These are phyloP conservation scores for Cubamyces lactineus DNA, from an alignment of 768 basidiomycete genomes.

Conservation along the genomic window DNA sequence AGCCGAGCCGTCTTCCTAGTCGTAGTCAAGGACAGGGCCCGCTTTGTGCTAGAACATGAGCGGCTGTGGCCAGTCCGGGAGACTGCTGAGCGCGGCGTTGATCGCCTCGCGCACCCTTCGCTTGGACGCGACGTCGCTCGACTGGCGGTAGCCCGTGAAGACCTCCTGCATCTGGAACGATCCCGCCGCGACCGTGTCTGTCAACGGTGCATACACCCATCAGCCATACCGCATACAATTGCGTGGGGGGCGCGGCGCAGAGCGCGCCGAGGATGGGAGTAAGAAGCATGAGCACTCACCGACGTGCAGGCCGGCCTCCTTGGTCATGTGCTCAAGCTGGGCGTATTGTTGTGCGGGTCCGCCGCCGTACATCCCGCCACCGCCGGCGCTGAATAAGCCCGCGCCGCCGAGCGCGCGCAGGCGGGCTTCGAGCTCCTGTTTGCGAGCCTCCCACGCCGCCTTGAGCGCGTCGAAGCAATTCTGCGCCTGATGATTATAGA, in stretches of 20 bases:
- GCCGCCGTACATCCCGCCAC: slow-evolving; percentile 31
- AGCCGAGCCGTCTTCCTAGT: too few relatives aligned
- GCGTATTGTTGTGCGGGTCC: slow-evolving; percentile 47
- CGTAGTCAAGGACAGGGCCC: too few relatives aligned
- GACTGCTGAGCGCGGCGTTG: slow-evolving; percentile 68
- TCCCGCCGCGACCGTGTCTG: slow-evolving; percentile 70
- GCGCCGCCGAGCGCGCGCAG: slow-evolving; percentile 51
- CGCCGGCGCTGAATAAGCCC: slow-evolving; percentile 40
- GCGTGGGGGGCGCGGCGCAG: too few relatives aligned
- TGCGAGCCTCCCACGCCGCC: slow-evolving; percentile 63
- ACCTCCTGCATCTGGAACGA: slow-evolving; percentile 80
- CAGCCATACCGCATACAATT: neutral
- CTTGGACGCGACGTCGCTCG: slow-evolving; percentile 71
- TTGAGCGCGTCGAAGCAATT: slow-evolving; percentile 66
- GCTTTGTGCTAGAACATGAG: slow-evolving; percentile 4
- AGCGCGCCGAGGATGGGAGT: neutral
- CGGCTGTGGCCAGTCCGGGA: slow-evolving; percentile 75
- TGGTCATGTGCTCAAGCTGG: slow-evolving; percentile 52
- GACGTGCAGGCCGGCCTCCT: slow-evolving; percentile 34
- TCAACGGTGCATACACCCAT: neutral
- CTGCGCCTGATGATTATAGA: slow-evolving; percentile 40
- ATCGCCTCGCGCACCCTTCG: slow-evolving; percentile 75
- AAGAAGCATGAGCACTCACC: slow-evolving; percentile 25
- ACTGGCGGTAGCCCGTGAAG: slow-evolving; percentile 71
- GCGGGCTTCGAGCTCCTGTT: slow-evolving; percentile 54